A percentile compares a stretch with the other conserved stretches of the same genome.
These are phyloP conservation scores for Boletus edulis DNA, from an alignment of 768 basidiomycete species.

Conservation along the genomic window DNA sequence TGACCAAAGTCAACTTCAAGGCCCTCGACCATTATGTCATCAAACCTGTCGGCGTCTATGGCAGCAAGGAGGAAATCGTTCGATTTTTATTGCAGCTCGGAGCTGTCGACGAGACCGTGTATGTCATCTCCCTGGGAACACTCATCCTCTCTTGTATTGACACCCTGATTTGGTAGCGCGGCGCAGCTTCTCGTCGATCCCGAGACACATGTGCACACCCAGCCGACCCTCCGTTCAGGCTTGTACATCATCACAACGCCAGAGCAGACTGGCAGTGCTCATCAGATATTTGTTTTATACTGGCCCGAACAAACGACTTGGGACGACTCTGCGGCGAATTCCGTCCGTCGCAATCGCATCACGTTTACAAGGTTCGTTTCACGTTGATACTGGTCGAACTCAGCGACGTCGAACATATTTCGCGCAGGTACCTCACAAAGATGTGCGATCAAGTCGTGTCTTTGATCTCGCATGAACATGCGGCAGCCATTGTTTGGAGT, in stretches of 20 bases:
- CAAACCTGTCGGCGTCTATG: conserved; percentile 45
- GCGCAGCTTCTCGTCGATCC: not conserved
- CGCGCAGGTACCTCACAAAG: no score
- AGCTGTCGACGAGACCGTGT: conserved; percentile 41
- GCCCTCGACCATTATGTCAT: conserved; percentile 38
- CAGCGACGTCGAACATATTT: no score
- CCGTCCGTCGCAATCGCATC: conserved; percentile 50
- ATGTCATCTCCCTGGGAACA: conserved; percentile 8
- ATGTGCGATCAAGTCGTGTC: no score
- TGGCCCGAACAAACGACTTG: conserved; percentile 47
- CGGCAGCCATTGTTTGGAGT: no score
- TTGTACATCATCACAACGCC: conserved; percentile 17
- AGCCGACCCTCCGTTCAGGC: conserved; percentile 21
- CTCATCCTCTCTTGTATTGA: not conserved
- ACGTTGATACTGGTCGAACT: no score
- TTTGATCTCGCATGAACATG: no score
- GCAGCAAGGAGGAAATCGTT: conserved; percentile 50
- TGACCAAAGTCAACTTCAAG: conserved; percentile 43
- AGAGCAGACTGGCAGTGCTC: not conserved
- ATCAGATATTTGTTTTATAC: conserved; percentile 47
- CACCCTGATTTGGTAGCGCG: not conserved
- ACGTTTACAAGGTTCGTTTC: conserved; percentile 57
- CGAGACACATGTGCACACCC: not conserved
- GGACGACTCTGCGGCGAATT: conserved; percentile 39
- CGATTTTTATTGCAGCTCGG: conserved; percentile 38